Evolutionary conservation across 805 yeast genomes (phyloP), one percentile per base, ranked within the genome.

Genomic region (Candida stauntonica): DNA sequence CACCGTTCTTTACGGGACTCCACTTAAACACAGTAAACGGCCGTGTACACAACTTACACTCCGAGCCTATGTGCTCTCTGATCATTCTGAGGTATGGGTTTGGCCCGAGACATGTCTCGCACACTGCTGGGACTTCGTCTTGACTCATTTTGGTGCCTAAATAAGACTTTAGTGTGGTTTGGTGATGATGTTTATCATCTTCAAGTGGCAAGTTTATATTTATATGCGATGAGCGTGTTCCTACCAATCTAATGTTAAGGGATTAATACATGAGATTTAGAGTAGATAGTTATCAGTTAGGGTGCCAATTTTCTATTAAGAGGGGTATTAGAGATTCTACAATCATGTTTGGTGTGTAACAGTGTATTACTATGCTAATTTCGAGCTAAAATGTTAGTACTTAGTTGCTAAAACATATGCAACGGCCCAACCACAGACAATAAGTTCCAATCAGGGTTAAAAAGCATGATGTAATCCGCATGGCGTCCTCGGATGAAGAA

Each of bases 21-120:
- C 96, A 86, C 39, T 82, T 72, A 56, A 75, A 91, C 1, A 81
- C 79, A 0, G 89, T 81, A 64, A 82, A 91, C 1, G 95, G 88
- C 34, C 94, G 63, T 0, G 94, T 81, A 55, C 98, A 91, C 13
- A 84, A 63, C 55, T 81, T 81, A 58, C 98, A 91, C 55, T 84
- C 83, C n/a, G 74, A 81, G 1, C 96, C 96, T 37, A 72, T 63
- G 11, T 63, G 62, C 42, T 84, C 88, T 47, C 83, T 70, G 2
- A 77, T 70, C 83, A 89, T 77, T 37, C 84, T 76, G n/a, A 82
- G 52, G 47, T 80, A 75, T 16, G 77, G 73, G 37, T 77, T 73
- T 0, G 70, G 52, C 0, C 96, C 96, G 18, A 86, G 63, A 57
- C 97, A 88, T 5, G 55, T 50, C 26, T 77, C 79, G 58, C 97